A percentile compares a stretch with the other conserved stretches of the same genome.
Conservation (phyloP, 805 yeast genomes). For the Kuraishia piskuri region DNA sequence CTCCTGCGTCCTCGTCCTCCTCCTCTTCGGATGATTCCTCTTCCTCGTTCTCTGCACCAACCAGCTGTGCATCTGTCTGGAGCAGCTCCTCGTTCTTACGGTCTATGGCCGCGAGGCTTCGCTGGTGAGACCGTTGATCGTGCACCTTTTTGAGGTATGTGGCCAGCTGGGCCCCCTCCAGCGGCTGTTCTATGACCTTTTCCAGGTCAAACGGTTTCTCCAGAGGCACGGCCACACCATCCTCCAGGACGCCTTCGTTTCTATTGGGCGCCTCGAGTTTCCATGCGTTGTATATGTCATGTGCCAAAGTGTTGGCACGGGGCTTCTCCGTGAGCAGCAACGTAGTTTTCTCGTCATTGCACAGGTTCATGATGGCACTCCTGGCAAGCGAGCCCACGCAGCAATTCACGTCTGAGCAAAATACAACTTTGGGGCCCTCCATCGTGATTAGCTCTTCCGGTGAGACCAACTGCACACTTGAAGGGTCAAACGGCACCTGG, state of each 20-base stretch:
- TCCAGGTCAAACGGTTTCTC: slow-evolving; percentile 33
- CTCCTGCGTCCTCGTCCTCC: slow-evolving; percentile 13
- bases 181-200: slow-evolving; percentile 35
- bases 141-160: slow-evolving; percentile 38
- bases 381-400: slow-evolving; percentile 56
- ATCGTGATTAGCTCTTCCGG: slow-evolving; percentile 46
- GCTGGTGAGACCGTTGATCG: slow-evolving; percentile 31
- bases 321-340: slow-evolving; percentile 68
- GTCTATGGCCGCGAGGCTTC: slow-evolving; percentile 22
- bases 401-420: slow-evolving; percentile 63
- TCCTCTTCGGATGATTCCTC: slow-evolving; percentile 12
- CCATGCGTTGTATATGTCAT: slow-evolving; percentile 49
- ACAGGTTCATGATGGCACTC: slow-evolving; percentile 42
- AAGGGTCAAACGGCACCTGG: slow-evolving; percentile 71
- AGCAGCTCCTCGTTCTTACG: slow-evolving; percentile 21
- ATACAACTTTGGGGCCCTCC: slow-evolving; percentile 70
- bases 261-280: slow-evolving; percentile 27
- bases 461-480: slow-evolving; percentile 47
- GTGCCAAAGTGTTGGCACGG: slow-evolving; percentile 36
- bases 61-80: slow-evolving; percentile 24
- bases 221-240: slow-evolving; percentile 53
- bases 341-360: slow-evolving; percentile 59
- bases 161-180: slow-evolving; percentile 41
- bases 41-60: slow-evolving; percentile 24
- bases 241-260: slow-evolving; percentile 34